Conservation (phyloP, 2,329 filamentous ascomycete genomes). For the Trichoderma guizhouense region DNA sequence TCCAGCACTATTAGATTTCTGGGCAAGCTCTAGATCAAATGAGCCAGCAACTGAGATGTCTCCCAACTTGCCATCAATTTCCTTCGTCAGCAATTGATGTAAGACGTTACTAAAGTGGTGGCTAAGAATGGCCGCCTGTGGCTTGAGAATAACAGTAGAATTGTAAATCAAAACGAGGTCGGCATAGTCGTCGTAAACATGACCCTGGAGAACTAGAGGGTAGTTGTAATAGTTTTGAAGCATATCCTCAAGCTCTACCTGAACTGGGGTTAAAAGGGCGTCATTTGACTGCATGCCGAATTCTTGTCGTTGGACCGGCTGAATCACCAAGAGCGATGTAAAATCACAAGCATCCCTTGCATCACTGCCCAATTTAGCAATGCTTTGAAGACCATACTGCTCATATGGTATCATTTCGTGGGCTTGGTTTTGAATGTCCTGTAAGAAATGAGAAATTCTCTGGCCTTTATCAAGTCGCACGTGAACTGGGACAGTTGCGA, state of each 20-base stretch:
- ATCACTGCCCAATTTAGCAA: constrained; percentile 19
- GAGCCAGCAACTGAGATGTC: not conserved
- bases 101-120: constrained; percentile 6
- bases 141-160: not conserved
- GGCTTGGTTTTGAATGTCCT: constrained; percentile 7
- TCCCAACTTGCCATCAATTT: not conserved
- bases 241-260: not conserved
- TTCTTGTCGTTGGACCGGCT: constrained; percentile 15
- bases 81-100: not conserved
- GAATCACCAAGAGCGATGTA: constrained; percentile 28
- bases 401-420: constrained; percentile 19
- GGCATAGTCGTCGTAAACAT: constrained; percentile 1
- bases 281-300: not conserved
- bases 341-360: constrained; percentile 26
- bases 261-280: not conserved
- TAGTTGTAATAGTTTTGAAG: constrained; percentile 16
- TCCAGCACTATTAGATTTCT: not conserved
- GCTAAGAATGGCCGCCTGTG: not conserved
- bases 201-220: constrained; percentile 11
- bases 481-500: constrained; percentile 31
- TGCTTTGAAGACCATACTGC: constrained; percentile 24
- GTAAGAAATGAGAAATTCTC: constrained; percentile 21
- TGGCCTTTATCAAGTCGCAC: constrained; percentile 16
- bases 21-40: constrained; percentile 9
- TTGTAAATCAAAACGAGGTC: constrained; percentile 16